Base-by-base conservation (phyloP, 768 basidiomycete genomes). In the Lepiota venenata region DNA sequence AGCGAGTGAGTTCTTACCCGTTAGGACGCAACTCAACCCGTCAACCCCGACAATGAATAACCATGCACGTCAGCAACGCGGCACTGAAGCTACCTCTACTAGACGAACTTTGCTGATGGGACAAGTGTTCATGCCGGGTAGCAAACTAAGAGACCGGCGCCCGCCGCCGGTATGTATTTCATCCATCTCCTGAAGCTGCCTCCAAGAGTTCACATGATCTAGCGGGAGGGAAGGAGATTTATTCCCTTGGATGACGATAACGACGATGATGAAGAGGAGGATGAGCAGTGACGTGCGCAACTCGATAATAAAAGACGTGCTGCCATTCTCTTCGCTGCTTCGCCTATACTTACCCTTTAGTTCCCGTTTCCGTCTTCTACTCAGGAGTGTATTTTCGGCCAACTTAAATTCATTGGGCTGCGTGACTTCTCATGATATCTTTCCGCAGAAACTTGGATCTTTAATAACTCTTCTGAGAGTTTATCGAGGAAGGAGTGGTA, bases 241-340 rank as follows among this genome's bases (percentile, higher is more conserved):
- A 79, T 80, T 27, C 75, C 77, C 8, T 56, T 80, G 38, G 67
- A 74, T 43, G 75, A 78, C 56, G 74, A 74, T 3, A 77, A 80
- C n/a, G 70, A 71, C 20, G 71, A 72, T 16, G 66, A 66, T 62
- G 53, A 71, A 61, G 39, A 45, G 4, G 18, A 44, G 3, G 45
- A 46, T 12, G 12, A 14, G 29, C 15, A 40, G 9, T 43, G 42
- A 35, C 18, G 21, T 9, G 42, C 21, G 12, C 41, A 11, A 21
- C 21, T 9, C 32, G 9, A 32, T 32, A 32, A 32, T 9, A 2
- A 32, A 32, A 9, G 3, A 2, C 4, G 2, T 32, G 32, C 32
- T 11, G 32, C 10, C 10, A 9, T n/a, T n/a, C 32, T 9, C 32
- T 32, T 32, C 8, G 9, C 32, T 32, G 32, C 8, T 8, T 32